Evolutionary conservation across 495 filamentous ascomycete species (phyloP).

Genomic region (Penicillium chermesinum): DNA sequence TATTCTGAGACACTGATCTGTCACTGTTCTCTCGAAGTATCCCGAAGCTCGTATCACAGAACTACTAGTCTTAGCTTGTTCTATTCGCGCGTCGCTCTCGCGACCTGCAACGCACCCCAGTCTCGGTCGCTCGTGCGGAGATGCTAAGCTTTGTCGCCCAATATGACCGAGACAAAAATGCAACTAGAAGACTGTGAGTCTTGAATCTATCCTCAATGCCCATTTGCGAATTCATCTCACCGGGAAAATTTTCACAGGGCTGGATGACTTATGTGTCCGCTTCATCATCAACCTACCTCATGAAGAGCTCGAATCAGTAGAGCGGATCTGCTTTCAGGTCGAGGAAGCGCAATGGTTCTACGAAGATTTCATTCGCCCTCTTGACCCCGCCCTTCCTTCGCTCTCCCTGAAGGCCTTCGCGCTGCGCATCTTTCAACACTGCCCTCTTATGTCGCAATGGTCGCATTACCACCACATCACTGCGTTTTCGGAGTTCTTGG

Average conservation of each 20-base stretch:
- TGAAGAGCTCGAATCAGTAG: conserved; percentile 82
- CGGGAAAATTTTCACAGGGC: conserved; percentile 51
- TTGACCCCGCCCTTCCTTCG: conserved; percentile 78
- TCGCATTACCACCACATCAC: conserved; percentile 68
- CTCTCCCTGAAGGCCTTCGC: conserved; percentile 79
- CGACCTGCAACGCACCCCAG: conserved; percentile 17
- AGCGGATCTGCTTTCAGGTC: conserved; percentile 95
- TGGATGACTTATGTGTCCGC: conserved; percentile 91
- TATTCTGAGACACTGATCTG: not conserved
- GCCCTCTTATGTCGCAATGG: conserved; percentile 77
- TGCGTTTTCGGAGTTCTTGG: conserved; percentile 84
- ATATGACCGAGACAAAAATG: conserved; percentile 77
- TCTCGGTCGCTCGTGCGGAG: conserved; percentile 33
- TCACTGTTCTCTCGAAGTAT: no score
- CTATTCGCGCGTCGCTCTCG: conserved; percentile 17
- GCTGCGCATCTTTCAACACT: conserved; percentile 84
- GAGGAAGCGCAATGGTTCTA: conserved; percentile 99
- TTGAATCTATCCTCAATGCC: conserved; percentile 11
- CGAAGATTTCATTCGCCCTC: conserved; percentile 94
- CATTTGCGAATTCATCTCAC: not conserved
- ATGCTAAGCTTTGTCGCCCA: conserved; percentile 42
- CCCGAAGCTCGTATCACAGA: not conserved
- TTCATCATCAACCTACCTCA: conserved; percentile 94
- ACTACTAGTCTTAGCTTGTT: not conserved
- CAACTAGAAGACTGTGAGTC: conserved; percentile 79